Evolutionary conservation across 176 grass and related monocot genomes (phyloP).

Genomic region (Aegilops tauschii): DNA sequence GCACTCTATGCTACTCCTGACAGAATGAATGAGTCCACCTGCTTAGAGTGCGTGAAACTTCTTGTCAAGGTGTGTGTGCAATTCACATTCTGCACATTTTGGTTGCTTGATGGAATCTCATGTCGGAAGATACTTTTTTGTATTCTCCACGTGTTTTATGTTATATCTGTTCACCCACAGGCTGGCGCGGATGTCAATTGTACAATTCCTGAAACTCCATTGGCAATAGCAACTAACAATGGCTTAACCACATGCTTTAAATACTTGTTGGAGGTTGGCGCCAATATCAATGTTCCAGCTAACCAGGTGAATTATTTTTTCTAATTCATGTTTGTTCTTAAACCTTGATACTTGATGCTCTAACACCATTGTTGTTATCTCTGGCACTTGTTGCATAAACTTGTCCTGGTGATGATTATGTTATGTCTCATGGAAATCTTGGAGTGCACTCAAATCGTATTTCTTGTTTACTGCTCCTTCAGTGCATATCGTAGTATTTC

Average conservation of each 20-base stretch:
- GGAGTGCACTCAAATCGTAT: neutral
- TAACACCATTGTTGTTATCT: neutral
- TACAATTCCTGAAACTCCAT: constrained; percentile 22
- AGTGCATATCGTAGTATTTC: neutral
- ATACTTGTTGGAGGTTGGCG: constrained; percentile 22
- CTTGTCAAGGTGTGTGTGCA: constrained; percentile 2
- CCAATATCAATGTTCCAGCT: neutral
- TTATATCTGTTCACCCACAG: neutral
- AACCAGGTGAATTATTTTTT: neutral
- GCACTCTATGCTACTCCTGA: constrained; percentile 9
- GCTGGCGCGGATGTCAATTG: constrained; percentile 17
- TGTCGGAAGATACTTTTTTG: neutral
- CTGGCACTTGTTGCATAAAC: neutral
- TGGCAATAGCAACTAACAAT: constrained; percentile 28
- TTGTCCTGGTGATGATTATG: neutral
- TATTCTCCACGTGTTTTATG: neutral
- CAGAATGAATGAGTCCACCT: neutral
- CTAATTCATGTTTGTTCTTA: neutral
- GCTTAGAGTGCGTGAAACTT: constrained; percentile 3
- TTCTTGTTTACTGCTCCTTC: neutral
- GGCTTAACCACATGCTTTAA: constrained; percentile 4
- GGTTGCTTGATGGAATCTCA: neutral
- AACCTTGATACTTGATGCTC: constrained; percentile 1
- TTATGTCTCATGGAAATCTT: neutral
- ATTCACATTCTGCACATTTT: neutral